Evolutionary conservation across 768 basidiomycete genomes (phyloP).

Genomic region (Agrocybe pediades): DNA sequence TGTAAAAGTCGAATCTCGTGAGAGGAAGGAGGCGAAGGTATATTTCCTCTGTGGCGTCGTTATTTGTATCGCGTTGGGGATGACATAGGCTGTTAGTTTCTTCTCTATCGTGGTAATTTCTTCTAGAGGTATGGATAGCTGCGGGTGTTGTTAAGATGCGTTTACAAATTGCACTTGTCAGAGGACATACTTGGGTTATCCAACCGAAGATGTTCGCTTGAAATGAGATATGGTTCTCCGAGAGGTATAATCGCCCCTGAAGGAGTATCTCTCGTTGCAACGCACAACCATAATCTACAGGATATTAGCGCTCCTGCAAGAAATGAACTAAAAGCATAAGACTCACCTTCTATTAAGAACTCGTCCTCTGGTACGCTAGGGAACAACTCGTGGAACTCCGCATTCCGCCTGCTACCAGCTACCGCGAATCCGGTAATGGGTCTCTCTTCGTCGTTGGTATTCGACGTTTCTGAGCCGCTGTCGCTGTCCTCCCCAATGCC

Average conservation of each 20-base stretch:
- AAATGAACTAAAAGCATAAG: slow-evolving; percentile 8
- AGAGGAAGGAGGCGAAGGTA: slow-evolving; percentile 95
- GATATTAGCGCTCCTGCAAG: not conserved
- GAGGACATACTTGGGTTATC: slow-evolving; percentile 85
- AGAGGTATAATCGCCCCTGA: slow-evolving; percentile 94
- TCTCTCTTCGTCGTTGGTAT: slow-evolving; percentile 66
- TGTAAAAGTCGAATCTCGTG: slow-evolving; percentile 94
- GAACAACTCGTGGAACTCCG: slow-evolving; percentile 96
- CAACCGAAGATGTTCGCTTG: slow-evolving; percentile 99
- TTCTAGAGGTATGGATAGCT: slow-evolving; percentile 31
- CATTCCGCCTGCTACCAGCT: slow-evolving; percentile 91
- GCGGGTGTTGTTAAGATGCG: not conserved
- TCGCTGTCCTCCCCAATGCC: not conserved
- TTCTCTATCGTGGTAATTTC: slow-evolving; percentile 90
- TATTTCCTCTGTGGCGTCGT: slow-evolving; percentile 84
- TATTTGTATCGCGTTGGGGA: slow-evolving; percentile 94
- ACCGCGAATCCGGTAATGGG: slow-evolving; percentile 97
- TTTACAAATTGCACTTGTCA: no score
- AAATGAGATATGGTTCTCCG: slow-evolving; percentile 98
- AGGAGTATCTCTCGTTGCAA: slow-evolving; percentile 95
- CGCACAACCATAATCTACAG: slow-evolving; percentile 94
- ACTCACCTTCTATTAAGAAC: slow-evolving; percentile 94
- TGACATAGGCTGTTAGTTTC: slow-evolving; percentile 97
- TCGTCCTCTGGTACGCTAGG: slow-evolving; percentile 89
- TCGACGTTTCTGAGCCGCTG: not conserved